A percentile compares a stretch with the other conserved stretches of the same genome.
Conservation (phyloP, 2,329 filamentous ascomycete genomes). For the Cordyceps javanica region DNA sequence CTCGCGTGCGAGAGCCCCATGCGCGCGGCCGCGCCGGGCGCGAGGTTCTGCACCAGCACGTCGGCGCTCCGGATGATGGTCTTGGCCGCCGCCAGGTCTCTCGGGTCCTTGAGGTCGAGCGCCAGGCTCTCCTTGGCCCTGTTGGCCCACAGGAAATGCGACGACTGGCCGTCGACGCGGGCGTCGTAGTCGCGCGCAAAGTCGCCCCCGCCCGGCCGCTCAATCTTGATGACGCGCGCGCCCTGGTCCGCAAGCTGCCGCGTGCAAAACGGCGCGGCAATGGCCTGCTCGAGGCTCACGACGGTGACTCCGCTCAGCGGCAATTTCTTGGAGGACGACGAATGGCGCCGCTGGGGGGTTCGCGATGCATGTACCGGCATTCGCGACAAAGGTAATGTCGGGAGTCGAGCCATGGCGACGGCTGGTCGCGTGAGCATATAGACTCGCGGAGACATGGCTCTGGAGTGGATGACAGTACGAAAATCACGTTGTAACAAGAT, state of each 20-base stretch:
- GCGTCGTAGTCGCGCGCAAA: slow-evolving; percentile 47
- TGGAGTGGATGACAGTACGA: too few relatives aligned
- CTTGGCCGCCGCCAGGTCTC: slow-evolving; percentile 37
- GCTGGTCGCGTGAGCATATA: neutral
- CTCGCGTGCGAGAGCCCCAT: slow-evolving; percentile 41
- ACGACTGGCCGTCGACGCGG: slow-evolving; percentile 42
- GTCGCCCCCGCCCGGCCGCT: slow-evolving; percentile 44
- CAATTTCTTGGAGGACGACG: neutral
- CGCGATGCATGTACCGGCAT: neutral
- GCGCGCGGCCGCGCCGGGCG: slow-evolving; percentile 41
- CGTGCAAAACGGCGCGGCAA: slow-evolving; percentile 42
- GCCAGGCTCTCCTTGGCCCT: slow-evolving; percentile 48
- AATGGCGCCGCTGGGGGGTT: neutral
- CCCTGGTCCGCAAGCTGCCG: slow-evolving; percentile 48
- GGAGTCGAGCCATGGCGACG: neutral
- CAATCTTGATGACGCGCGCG: slow-evolving; percentile 49
- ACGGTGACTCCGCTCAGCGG: neutral
- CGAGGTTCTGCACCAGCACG: slow-evolving; percentile 48
- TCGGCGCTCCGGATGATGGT: slow-evolving; percentile 39
- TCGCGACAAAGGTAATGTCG: neutral
- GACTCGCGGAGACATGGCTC: neutral
- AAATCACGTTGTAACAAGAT: too few relatives aligned
- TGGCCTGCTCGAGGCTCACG: neutral
- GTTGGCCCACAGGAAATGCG: slow-evolving; percentile 52
- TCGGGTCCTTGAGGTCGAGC: slow-evolving; percentile 39